A percentile compares a stretch with the other conserved stretches of the same genome.
These are phyloP conservation scores for Pseudophaeomoniella oleicola DNA, from an alignment of 2,329 filamentous ascomycete genomes.

Conservation along the genomic window DNA sequence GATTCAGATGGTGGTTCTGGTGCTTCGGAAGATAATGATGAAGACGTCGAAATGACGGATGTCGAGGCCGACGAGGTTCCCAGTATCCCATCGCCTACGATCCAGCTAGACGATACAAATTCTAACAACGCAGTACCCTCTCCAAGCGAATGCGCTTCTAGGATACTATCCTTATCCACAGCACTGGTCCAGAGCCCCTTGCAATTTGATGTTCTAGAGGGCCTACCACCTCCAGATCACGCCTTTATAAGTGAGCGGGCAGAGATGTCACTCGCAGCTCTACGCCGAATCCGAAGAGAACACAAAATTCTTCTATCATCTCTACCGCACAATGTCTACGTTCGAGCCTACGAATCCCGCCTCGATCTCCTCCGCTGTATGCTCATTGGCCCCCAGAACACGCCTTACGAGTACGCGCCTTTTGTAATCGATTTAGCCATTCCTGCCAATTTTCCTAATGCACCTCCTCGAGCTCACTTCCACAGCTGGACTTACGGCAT, in stretches of 20 bases:
- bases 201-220: conserved; percentile 26
- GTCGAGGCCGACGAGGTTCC: background rate
- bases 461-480: conserved; percentile 41
- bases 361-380: conserved; percentile 44
- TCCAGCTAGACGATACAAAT: background rate
- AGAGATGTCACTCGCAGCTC: conserved; percentile 13
- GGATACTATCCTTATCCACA: conserved; percentile 1
- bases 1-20: conserved; percentile 11
- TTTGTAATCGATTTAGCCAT: conserved; percentile 47
- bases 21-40: conserved; percentile 4
- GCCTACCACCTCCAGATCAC: conserved; percentile 29
- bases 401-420: conserved; percentile 46
- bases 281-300: conserved; percentile 41
- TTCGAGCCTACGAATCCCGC: conserved; percentile 44
- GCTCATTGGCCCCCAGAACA: conserved; percentile 43
- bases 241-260: conserved; percentile 9
- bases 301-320: conserved; percentile 41
- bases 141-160: background rate
- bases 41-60: background rate
- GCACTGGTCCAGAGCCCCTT: conserved; percentile 10
- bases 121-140: background rate
- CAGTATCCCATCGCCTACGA: background rate
- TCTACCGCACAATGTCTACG: conserved; percentile 40
- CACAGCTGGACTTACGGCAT: conserved; percentile 42
- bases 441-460: conserved; percentile 31